Evolutionary conservation across 2,329 filamentous ascomycete genomes (phyloP).

Genomic region (Helicocarpus griseus): DNA sequence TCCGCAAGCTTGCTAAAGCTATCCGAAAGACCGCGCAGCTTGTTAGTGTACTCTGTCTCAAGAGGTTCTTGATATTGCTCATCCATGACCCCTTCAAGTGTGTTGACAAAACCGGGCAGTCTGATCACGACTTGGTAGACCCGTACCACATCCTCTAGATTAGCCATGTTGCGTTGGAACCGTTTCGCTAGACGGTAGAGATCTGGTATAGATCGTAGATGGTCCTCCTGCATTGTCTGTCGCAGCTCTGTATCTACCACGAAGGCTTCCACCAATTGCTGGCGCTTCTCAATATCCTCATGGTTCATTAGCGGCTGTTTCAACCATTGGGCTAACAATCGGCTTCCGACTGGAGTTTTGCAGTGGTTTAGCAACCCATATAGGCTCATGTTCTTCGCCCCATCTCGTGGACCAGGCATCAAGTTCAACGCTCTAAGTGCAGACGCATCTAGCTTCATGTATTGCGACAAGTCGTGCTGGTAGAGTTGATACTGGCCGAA

Average conservation of each 20-base stretch:
- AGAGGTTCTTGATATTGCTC: slow-evolving; percentile 82
- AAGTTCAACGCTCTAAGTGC: slow-evolving; percentile 90
- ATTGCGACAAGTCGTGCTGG: slow-evolving; percentile 92
- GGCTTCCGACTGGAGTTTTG: slow-evolving; percentile 88
- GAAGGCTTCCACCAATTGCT: slow-evolving; percentile 92
- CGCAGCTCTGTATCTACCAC: slow-evolving; percentile 84
- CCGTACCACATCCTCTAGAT: slow-evolving; percentile 87
- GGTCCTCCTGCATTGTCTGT: slow-evolving; percentile 94
- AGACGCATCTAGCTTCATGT: slow-evolving; percentile 95
- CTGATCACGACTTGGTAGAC: slow-evolving; percentile 92
- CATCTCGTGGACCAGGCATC: slow-evolving; percentile 91
- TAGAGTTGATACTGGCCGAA: slow-evolving; percentile 97
- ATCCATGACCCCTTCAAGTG: slow-evolving; percentile 89
- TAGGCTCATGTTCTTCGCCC: slow-evolving; percentile 94
- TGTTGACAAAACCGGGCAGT: slow-evolving; percentile 78
- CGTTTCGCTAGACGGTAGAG: slow-evolving; percentile 88
- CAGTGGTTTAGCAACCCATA: slow-evolving; percentile 93
- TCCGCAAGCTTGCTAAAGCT: slow-evolving; percentile 80
- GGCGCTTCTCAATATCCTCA: slow-evolving; percentile 77
- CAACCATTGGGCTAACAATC: slow-evolving; percentile 87
- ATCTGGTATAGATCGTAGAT: slow-evolving; percentile 85
- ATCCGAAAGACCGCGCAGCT: slow-evolving; percentile 65
- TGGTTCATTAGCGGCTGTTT: slow-evolving; percentile 95
- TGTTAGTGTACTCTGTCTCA: slow-evolving; percentile 76
- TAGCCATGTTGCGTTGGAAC: slow-evolving; percentile 85